These are phyloP conservation scores for Psilocybe cyanescens DNA, from an alignment of 768 basidiomycete genomes.

Conservation along the genomic window DNA sequence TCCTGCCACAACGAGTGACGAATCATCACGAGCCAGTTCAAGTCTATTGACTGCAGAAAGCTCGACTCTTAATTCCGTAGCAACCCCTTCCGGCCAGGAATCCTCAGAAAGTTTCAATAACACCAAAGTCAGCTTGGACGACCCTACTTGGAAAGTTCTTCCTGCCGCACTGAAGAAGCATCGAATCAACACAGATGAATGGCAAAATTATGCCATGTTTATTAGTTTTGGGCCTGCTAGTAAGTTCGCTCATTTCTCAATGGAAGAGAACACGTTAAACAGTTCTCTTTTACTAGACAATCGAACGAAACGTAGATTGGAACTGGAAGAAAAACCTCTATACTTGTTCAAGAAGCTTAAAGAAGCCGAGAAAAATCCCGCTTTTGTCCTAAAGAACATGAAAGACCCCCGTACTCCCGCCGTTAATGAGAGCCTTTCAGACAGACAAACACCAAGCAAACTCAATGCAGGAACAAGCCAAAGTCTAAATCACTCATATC, in stretches of 20 bases:
- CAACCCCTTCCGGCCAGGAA: slow-evolving; percentile 57
- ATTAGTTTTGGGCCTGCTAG: slow-evolving; percentile 94
- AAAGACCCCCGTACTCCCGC: slow-evolving; percentile 95
- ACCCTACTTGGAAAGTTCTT: slow-evolving; percentile 98
- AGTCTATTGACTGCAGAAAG: neutral
- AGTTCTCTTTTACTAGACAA: slow-evolving; percentile 44
- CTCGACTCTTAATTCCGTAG: slow-evolving; percentile 21
- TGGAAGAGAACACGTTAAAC: neutral
- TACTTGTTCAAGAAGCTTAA: slow-evolving; percentile 97
- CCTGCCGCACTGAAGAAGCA: slow-evolving; percentile 98
- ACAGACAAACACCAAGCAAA: neutral
- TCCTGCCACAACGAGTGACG: slow-evolving; percentile 26
- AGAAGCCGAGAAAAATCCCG: slow-evolving; percentile 94
- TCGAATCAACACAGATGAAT: slow-evolving; percentile 94
- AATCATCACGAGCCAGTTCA: slow-evolving; percentile 11
- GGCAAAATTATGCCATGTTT: slow-evolving; percentile 99
- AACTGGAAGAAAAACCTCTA: slow-evolving; percentile 95
- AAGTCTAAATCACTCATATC: neutral
- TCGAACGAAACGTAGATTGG: slow-evolving; percentile 86
- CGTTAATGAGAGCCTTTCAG: slow-evolving; percentile 24
- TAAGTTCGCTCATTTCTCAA: slow-evolving; percentile 34
- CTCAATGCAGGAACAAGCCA: neutral
- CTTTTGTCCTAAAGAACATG: slow-evolving; percentile 97
- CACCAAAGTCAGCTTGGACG: slow-evolving; percentile 94
- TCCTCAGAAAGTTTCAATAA: slow-evolving; percentile 68